Base-by-base conservation (phyloP, 495 filamentous ascomycete genomes). In the Copromyces sp. region DNA sequence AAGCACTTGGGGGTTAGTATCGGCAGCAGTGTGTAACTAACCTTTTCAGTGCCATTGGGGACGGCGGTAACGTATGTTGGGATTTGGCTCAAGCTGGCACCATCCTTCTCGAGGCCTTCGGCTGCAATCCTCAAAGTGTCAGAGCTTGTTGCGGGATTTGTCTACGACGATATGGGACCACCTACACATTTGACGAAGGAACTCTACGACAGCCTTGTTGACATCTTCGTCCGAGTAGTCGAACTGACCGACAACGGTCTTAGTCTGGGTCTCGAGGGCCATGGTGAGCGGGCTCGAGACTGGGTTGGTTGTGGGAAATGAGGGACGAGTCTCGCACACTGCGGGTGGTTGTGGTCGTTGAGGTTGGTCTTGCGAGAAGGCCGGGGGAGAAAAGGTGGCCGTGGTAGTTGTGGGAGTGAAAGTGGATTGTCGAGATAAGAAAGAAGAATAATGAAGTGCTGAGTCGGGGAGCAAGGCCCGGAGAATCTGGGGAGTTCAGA, bases 11-110 rank as follows among this genome's bases (percentile, higher is more conserved):
- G 41, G 7, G 20, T 11, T 59, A 42, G 9, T 61, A 9, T 24
- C 24, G 45, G 45, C 47, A 59, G 47, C 47, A 59, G 20, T 59
- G 20, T 68, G n/a, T 42, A 71, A 68, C 78, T 29, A 77, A 91
- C 90, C 90, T 97, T 97, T 79, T 99, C 95, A 3, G 94, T 97
- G 74, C 95, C 95, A 88, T 98, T 97, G 75, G 95, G 96, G 4
- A 98, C 96, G 11, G 87, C 89, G 3, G 95, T 98, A 45, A 99
- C 95, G 80, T 95, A 99, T 32, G 95, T 97, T 1, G 95, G 95
- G 77, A 99, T 99, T 84, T 98, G 96, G 82, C 90, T 93, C 86
- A 99, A 82, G 70, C 91, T 92, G 3, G 92, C 89, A 68, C 90
- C 90, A 77, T 93, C 88, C 79, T 92, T 90, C 68, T 89, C 81